Evolutionary conservation across 2,329 filamentous ascomycete species (phyloP), one percentile per base, ranked within the genome.

Genomic region (Penicillium polonicum): DNA sequence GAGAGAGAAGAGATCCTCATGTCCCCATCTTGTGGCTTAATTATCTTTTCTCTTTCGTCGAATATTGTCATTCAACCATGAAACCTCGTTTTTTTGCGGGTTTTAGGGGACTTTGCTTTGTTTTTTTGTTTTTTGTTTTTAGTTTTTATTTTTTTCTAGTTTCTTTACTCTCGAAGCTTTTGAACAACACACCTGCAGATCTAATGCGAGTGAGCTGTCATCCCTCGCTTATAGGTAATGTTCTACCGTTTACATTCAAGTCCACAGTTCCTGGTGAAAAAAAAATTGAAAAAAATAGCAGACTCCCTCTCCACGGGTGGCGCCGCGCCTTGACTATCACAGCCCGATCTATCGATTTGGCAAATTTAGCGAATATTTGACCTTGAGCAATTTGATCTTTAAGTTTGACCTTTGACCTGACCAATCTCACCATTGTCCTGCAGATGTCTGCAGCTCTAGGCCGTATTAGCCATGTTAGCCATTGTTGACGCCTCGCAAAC

Each of bases 401-500:
- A 2, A 23, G 35, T 38, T 38, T 19, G 29, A 15, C 17, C 35
- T 27, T n/a, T n/a, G 36, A 21, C 21, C 13, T 19, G 27, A 48
- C 51, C 25, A 23, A 50, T 31, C 27, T 25, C 25, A 21, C 44
- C 25, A 39, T 45, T 56, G 42, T 48, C 43, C 25, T 33, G 49
- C 41, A 60, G 13, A 31, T 25, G n/a, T n/a, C n/a, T n/a, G 31
- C 50, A 49, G 51, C 39, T 41, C 51, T 35, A 52, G 52, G 35
- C 45, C 23, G 21, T 43, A 23, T 41, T 43, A n/a, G 33, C 27
- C 55, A 63, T 46, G 27, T 45, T 42, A 31, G 25, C 42, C 55
- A 63, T 62, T 60, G 60, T 63, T 63, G 54, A 45, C n/a, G n/a
- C n/a, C n/a, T 49, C 25, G 33, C 52, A 55, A 49, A 55, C 27